Conservation (phyloP, 805 yeast genomes). For the Ogataea philodendri region DNA sequence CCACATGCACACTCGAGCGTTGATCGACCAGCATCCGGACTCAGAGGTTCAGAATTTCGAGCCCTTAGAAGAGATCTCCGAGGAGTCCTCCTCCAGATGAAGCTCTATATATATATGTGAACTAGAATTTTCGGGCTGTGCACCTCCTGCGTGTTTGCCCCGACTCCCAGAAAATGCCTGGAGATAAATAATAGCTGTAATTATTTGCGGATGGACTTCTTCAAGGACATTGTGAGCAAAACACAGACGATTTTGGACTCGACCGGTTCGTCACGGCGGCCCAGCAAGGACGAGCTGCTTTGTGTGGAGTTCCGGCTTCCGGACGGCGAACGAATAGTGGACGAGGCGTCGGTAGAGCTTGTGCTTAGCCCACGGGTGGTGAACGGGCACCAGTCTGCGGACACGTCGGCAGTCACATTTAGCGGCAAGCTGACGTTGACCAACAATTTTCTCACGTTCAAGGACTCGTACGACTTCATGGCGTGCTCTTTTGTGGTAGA, state of each 20-base stretch:
- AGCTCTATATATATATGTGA: no score
- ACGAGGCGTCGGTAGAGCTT: constrained; percentile 67
- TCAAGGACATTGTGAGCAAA: constrained; percentile 45
- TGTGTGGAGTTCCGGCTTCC: constrained; percentile 71
- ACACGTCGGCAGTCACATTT: constrained; percentile 13
- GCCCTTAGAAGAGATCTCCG: constrained; percentile 12
- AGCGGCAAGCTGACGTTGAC: constrained; percentile 69
- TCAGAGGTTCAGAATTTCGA: constrained; percentile 8
- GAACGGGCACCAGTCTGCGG: constrained; percentile 11
- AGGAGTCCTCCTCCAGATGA: no score
- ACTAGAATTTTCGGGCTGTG: constrained; percentile 7
- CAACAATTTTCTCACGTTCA: constrained; percentile 71
- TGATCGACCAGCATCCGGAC: constrained; percentile 6
- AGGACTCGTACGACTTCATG: constrained; percentile 64
- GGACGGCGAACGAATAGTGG: constrained; percentile 60
- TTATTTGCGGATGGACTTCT: constrained; percentile 41
- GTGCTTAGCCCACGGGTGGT: constrained; percentile 20
- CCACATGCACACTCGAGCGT: neutral
- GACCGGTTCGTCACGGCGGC: constrained; percentile 38
- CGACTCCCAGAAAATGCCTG: no score
- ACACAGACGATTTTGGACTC: constrained; percentile 48
- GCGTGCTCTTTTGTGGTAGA: constrained; percentile 71
- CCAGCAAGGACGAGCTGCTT: constrained; percentile 68
- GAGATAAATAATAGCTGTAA: neutral
- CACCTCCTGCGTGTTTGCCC: no score